These are phyloP conservation scores for Discostella pseudostelligera DNA, from an alignment of 108 stramenopile genomes.

Conservation along the genomic window DNA sequence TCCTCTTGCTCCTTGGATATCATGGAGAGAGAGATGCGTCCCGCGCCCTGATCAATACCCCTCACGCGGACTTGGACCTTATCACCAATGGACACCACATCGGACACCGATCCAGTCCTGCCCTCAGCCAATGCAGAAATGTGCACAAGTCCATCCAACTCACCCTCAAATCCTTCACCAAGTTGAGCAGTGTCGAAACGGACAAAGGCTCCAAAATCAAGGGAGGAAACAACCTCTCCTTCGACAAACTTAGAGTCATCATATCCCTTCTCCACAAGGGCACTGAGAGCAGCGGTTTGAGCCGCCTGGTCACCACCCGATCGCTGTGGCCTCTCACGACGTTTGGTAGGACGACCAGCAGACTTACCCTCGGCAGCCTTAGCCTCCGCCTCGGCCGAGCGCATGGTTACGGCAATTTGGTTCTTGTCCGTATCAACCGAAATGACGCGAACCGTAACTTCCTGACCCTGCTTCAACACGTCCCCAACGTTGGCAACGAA, in stretches of 20 bases:
- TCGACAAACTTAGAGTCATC: slow-evolving; percentile 76
- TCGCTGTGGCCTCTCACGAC: slow-evolving; percentile 54
- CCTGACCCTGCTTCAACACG: slow-evolving; percentile 80
- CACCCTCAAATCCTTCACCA: slow-evolving; percentile 68
- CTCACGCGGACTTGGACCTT: slow-evolving; percentile 83
- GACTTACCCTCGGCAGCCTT: slow-evolving; percentile 45
- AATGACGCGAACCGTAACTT: slow-evolving; percentile 86
- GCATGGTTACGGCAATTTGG: slow-evolving; percentile 82
- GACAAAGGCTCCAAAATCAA: slow-evolving; percentile 93
- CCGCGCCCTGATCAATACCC: slow-evolving; percentile 55
- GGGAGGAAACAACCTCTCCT: slow-evolving; percentile 85
- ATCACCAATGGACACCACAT: slow-evolving; percentile 67
- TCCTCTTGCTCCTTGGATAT: slow-evolving; percentile 80
- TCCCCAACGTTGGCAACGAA: slow-evolving; percentile 84
- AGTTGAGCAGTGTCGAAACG: slow-evolving; percentile 76
- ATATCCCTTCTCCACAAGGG: slow-evolving; percentile 76
- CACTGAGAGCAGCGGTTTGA: slow-evolving; percentile 58
- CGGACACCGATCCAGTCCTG: slow-evolving; percentile 56
- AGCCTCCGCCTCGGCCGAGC: slow-evolving; percentile 73
- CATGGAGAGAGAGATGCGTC: slow-evolving; percentile 82
- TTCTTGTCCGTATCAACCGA: slow-evolving; percentile 85
- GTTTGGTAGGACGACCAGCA: slow-evolving; percentile 32
- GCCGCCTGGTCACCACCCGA: slow-evolving; percentile 59
- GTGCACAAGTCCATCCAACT: slow-evolving; percentile 86
- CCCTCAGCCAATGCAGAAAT: slow-evolving; percentile 76